Base-by-base conservation (phyloP, 805 yeast species). In the Candida vartiovaarae region DNA sequence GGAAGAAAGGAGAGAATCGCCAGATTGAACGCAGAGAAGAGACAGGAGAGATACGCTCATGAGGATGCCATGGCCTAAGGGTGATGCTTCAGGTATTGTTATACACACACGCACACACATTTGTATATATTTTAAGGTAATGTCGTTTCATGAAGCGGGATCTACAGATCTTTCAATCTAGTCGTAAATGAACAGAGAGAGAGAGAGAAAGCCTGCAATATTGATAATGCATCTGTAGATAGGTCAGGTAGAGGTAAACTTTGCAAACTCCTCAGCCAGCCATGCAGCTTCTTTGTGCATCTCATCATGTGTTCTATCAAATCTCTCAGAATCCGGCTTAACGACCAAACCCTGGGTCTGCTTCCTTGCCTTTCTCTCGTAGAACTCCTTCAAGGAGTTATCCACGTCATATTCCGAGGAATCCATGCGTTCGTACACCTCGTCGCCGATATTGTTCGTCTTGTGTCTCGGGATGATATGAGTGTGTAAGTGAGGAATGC, bases 401-500 rank as follows among this genome's bases (percentile, higher is more conserved):
- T 66, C 71, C 42, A 69, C 53, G 40, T 74, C 77, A 52, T 76
- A 70, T 47, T 80, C 82, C 2, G 34, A 23, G 8, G 48, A 42
- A 41, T 87, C 89, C 40, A 93, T 60, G 52, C 70, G 63, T n/a
- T 66, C 67, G 60, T 93, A 88, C 29, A 93, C 74, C 34, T 76
- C 80, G 59, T 87, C 96, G 1, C 88, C 88, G 38, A 78, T 63
- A 46, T 80, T 82, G 38, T 71, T 61, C 9, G 61, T 50, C 40
- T 68, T 70, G 59, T 74, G 80, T 34, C 99, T 72, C 6, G 99
- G 99, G 23, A 93, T 89, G 20, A 93, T 66, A 61, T 93, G 99
- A 23, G 96, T 84, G 62, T 93, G 99, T 28, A 91, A 72, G 63
- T 93, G 99, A 5, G 97, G 95, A 3, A 93, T 82, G n/a, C 90